phyloP scores from a whole-genome alignment of 2,329 filamentous ascomycete species.

The Trichophyton benhamiae region DNA sequence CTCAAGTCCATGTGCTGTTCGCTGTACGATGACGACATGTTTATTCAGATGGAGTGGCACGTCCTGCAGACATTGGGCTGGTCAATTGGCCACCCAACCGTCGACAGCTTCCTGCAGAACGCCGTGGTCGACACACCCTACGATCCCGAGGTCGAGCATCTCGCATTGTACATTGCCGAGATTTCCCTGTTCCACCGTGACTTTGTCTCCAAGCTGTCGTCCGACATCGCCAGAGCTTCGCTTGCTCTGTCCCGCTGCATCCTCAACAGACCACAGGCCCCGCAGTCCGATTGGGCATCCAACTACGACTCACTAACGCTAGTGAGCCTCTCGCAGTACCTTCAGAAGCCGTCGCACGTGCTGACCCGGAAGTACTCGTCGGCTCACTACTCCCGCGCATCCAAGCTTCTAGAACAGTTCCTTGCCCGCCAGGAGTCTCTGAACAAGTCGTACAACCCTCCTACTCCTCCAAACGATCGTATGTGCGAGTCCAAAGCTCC shows the following conservation, averaged over 20 bases:
- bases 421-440: constrained; percentile 50
- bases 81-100: constrained; percentile 89
- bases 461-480: constrained; percentile 30
- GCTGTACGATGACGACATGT: constrained; percentile 98
- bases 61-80: constrained; percentile 94
- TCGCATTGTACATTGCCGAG: constrained; percentile 88
- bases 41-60: constrained; percentile 99
- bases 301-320: constrained; percentile 42
- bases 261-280: constrained; percentile 63
- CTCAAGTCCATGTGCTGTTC: constrained; percentile 99
- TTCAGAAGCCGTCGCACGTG: constrained; percentile 55
- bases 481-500: constrained; percentile 27
- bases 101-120: constrained; percentile 84
- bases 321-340: constrained; percentile 50
- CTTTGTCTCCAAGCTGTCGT: constrained; percentile 85
- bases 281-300: constrained; percentile 60
- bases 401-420: constrained; percentile 53
- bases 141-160: constrained; percentile 81
- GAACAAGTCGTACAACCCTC: constrained; percentile 32
- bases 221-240: constrained; percentile 77
- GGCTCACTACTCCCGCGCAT: constrained; percentile 52
- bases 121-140: constrained; percentile 63
- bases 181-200: constrained; percentile 94
- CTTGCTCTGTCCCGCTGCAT: constrained; percentile 79
- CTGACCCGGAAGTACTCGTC: constrained; percentile 57